phyloP scores from a whole-genome alignment of 1,284 basidiomycete genomes.

The Retiboletus flavoniger region DNA sequence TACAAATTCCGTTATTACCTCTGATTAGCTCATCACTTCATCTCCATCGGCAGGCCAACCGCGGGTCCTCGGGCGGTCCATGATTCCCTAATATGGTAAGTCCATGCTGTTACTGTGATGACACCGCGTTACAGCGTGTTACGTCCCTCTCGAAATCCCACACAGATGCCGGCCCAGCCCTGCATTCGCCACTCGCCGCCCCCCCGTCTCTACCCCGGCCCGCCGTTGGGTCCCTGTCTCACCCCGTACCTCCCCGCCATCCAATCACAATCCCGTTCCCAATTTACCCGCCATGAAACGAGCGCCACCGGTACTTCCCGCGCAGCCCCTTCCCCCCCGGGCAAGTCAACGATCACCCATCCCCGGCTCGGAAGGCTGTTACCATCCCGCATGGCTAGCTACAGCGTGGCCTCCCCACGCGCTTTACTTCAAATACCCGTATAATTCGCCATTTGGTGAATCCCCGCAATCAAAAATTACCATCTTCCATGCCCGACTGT shows the following conservation, averaged over 20 bases:
- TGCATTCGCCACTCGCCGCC: slow-evolving; percentile 25
- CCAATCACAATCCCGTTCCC: neutral
- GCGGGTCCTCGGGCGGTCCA: slow-evolving; percentile 33
- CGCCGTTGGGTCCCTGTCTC: slow-evolving; percentile 13
- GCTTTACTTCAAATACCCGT: neutral
- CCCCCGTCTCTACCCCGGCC: slow-evolving; percentile 16
- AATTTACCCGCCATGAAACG: slow-evolving; percentile 16
- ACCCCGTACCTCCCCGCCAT: neutral
- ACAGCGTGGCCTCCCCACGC: slow-evolving; percentile 4
- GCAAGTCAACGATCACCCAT: slow-evolving; percentile 5
- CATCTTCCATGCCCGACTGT: neutral
- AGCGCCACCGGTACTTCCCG: slow-evolving; percentile 31
- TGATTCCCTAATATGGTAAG: slow-evolving; percentile 14
- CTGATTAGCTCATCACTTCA: slow-evolving; percentile 31
- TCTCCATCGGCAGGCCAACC: slow-evolving; percentile 31
- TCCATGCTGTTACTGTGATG: slow-evolving; percentile 28
- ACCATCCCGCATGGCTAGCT: neutral
- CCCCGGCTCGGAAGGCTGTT: neutral
- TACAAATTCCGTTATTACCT: slow-evolving; percentile 35
- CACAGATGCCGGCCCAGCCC: slow-evolving; percentile 29
- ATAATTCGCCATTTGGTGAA: neutral
- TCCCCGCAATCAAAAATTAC: slow-evolving; percentile 2
- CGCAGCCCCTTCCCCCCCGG: slow-evolving; percentile 11
- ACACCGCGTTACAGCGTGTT: slow-evolving; percentile 26
- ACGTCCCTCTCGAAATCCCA: slow-evolving; percentile 21